Evolutionary conservation across 2,329 filamentous ascomycete species (phyloP).

Genomic region (Blastomyces gilchristii): DNA sequence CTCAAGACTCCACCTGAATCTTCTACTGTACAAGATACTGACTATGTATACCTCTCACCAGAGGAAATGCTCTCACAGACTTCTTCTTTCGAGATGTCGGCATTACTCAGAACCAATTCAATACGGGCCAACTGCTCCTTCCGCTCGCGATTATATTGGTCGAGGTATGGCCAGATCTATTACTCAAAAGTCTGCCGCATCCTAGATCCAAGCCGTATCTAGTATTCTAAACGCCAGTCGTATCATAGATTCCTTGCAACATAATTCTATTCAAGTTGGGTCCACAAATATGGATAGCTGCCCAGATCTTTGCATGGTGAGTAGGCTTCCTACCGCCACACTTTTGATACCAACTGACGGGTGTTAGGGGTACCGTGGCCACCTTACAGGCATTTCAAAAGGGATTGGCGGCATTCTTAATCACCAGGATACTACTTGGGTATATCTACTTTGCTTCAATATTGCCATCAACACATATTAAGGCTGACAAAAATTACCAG

Average conservation of each 20-base stretch:
- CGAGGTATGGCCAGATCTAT: slow-evolving; percentile 8
- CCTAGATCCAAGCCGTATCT: neutral
- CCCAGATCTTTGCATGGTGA: slow-evolving; percentile 38
- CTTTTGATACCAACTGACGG: neutral
- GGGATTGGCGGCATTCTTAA: slow-evolving; percentile 35
- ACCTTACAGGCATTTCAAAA: slow-evolving; percentile 43
- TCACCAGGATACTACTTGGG: slow-evolving; percentile 41
- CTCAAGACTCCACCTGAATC: neutral
- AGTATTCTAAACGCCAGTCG: neutral
- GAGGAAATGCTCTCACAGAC: slow-evolving; percentile 41
- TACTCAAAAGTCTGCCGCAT: too few species aligned
- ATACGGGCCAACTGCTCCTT: slow-evolving; percentile 42
- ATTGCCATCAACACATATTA: neutral
- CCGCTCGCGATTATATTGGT: slow-evolving; percentile 37
- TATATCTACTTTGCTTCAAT: neutral
- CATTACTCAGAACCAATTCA: slow-evolving; percentile 40
- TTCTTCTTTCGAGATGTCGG: slow-evolving; percentile 39
- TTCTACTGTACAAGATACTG: neutral
- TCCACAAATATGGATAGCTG: slow-evolving; percentile 41
- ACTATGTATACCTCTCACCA: slow-evolving; percentile 21
- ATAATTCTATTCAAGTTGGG: slow-evolving; percentile 42
- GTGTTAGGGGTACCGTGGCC: slow-evolving; percentile 33
- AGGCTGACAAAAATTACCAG: slow-evolving; percentile 1
- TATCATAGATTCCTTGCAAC: slow-evolving; percentile 36
- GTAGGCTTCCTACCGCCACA: neutral